These are phyloP conservation scores for Actinomortierella ambigua DNA, from an alignment of 371 early-diverging fungal species.

Conservation along the genomic window DNA sequence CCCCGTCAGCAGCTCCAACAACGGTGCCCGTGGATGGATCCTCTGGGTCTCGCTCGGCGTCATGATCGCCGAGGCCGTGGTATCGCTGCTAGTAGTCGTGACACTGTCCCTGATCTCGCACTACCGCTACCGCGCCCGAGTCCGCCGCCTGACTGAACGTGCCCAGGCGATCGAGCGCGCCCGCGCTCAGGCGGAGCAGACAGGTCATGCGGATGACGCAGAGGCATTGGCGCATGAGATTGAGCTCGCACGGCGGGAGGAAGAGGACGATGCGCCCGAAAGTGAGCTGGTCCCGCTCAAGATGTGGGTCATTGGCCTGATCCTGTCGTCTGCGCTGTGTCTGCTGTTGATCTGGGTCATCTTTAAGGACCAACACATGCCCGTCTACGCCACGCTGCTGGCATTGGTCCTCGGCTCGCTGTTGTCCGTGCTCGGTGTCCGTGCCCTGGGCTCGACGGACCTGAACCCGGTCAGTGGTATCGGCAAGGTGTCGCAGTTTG, in stretches of 20 bases:
- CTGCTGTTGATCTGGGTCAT: conserved; percentile 62
- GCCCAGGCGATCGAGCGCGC: conserved; percentile 10
- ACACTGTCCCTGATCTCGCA: conserved; percentile 41
- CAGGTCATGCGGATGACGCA: not conserved
- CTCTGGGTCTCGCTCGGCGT: conserved; percentile 85
- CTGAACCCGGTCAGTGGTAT: conserved; percentile 85
- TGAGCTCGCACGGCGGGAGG: conserved; percentile 1
- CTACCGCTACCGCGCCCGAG: conserved; percentile 10
- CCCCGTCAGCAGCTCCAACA: conserved; percentile 71
- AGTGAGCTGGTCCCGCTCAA: conserved; percentile 56
- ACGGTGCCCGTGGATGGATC: conserved; percentile 83
- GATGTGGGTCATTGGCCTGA: conserved; percentile 66
- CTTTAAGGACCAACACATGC: conserved; percentile 54
- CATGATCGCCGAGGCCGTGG: conserved; percentile 80
- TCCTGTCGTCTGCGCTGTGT: conserved; percentile 61
- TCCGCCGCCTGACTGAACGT: conserved; percentile 16
- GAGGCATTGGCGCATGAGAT: not conserved
- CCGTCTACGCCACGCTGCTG: conserved; percentile 52
- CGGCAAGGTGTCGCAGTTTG: conserved; percentile 84
- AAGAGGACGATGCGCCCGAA: conserved; percentile 51
- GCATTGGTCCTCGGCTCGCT: conserved; percentile 56
- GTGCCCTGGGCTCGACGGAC: conserved; percentile 84
- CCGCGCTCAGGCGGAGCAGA: conserved; percentile 4
- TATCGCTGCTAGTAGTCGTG: conserved; percentile 65
- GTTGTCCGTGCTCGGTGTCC: conserved; percentile 61